Evolutionary conservation across 2,329 filamentous ascomycete genomes (phyloP), one percentile per base, ranked within the genome.

Genomic region (Trichophyton benhamiae): DNA sequence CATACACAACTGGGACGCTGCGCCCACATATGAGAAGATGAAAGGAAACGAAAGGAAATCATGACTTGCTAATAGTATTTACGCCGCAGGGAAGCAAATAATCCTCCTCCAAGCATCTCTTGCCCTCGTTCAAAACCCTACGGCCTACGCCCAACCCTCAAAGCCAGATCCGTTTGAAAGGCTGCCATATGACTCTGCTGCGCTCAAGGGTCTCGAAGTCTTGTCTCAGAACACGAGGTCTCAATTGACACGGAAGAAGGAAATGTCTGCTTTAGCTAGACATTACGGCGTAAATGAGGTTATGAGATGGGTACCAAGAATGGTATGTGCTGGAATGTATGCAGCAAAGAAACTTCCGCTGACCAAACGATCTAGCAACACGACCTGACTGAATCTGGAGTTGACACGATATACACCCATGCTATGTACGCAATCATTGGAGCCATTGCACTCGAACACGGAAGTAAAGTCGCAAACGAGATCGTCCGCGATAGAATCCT

Each of bases 401-500:
- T 87, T 30, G 82, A 89, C 27, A 79, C 86, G 3, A 86, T 97
- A 25, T 77, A 95, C 61, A 83, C 87, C 57, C 86, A 90, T 64
- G 84, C 89, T 2, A 69, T 99, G 61, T 89, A 91, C 72, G 89
- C 91, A 53, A 87, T 99, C 61, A 77, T 97, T 52, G 94, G 94
- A 22, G 94, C 94, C 9, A 75, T 99, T 60, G 86, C 90, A n/a
- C 78, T 99, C 69, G 90, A 96, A 74, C 85, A 88, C 67, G 94
- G 94, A 55, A 88, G 87, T 42, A 85, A 86, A 52, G 82, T 88
- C 61, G 91, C 92, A 62, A 87, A 85, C 65, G 81, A 83, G 72
- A 76, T 95, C 60, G 85, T 89, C 55, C 83, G 85, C 70, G 88
- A 96, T 67, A 85, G 86, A 74, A 86, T 96, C 72, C 75, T 96